Evolutionary conservation across 163 green algal genomes (phyloP).

Genomic region (Scenedesmus sp.): DNA sequence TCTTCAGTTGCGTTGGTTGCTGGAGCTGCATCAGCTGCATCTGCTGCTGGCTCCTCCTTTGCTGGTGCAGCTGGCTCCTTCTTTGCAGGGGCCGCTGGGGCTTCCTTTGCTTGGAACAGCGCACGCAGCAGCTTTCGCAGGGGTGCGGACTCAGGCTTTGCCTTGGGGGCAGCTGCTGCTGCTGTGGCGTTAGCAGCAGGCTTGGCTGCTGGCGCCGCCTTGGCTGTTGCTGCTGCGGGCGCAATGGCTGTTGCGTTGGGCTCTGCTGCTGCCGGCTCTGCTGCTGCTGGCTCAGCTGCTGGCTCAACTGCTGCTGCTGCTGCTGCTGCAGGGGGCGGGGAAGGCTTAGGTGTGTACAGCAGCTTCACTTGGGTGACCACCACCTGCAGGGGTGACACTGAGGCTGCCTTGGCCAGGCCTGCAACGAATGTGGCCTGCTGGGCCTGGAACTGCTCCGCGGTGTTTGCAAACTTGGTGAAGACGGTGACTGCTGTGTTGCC

Average conservation of each 20-base stretch:
- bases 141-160: background rate
- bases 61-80: background rate
- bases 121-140: conserved; percentile 8
- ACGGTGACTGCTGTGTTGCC: conserved; percentile 39
- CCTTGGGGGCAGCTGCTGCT: background rate
- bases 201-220: background rate
- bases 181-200: background rate
- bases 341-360: conserved; percentile 5
- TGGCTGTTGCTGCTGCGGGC: background rate
- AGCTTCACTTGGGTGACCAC: conserved; percentile 17
- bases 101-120: conserved; percentile 11
- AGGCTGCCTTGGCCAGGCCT: conserved; percentile 27
- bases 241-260: background rate
- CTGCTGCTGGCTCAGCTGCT: background rate
- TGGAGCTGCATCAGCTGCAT: background rate
- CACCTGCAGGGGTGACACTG: conserved; percentile 22
- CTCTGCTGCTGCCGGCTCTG: background rate
- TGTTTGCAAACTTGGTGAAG: conserved; percentile 40
- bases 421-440: conserved; percentile 16
- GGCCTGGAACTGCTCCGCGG: conserved; percentile 29
- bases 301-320: background rate
- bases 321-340: background rate
- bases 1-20: too few species aligned
- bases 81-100: background rate
- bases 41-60: background rate